A percentile compares a stretch with the other conserved stretches of the same genome.
Evolutionary conservation across 345 rosid genomes (phyloP).

Genomic region (Salix udensis): DNA sequence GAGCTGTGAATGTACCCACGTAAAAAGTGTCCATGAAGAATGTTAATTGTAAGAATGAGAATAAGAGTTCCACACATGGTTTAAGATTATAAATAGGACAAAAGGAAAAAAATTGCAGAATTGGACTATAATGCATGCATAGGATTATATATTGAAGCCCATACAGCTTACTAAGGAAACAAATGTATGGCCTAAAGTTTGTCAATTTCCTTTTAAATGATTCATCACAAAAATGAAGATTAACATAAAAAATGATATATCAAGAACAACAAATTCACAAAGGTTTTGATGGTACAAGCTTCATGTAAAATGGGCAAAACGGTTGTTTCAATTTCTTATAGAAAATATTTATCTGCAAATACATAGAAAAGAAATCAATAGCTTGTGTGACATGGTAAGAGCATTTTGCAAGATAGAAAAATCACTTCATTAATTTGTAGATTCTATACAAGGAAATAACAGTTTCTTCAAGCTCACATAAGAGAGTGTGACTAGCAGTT

Average conservation of each 20-base stretch:
- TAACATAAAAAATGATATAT: background rate
- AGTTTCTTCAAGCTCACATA: no score
- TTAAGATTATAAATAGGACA: background rate
- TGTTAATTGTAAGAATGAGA: background rate
- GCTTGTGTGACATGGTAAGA: background rate
- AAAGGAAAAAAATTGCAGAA: background rate
- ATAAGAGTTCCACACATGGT: background rate
- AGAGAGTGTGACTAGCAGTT: background rate
- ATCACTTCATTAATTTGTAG: background rate
- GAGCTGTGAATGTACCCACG: slow-evolving; percentile 44
- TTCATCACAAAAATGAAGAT: background rate
- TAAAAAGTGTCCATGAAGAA: background rate
- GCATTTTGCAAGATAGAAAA: background rate
- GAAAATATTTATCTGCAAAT: background rate
- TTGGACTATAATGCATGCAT: background rate
- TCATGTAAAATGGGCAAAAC: background rate
- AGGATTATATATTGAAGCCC: background rate
- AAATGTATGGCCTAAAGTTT: background rate
- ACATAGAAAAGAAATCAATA: background rate
- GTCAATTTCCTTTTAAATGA: background rate
- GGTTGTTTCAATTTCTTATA: background rate
- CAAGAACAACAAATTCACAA: background rate
- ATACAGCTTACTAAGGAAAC: background rate
- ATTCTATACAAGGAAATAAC: background rate
- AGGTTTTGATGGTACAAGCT: background rate